Conservation (phyloP, 805 yeast genomes). For the Saccharomycopsis amapae region DNA sequence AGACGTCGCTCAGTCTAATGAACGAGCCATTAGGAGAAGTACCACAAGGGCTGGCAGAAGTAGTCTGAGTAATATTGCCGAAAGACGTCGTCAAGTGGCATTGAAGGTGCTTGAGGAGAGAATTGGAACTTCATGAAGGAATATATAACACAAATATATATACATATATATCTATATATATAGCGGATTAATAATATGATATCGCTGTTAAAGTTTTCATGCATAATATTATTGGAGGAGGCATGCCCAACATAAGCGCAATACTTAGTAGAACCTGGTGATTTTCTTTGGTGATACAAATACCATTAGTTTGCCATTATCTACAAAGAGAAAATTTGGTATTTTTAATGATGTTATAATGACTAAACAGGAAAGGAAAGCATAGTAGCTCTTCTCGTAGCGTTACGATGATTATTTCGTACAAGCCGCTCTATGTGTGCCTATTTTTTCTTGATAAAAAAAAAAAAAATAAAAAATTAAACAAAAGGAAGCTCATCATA, state of each 20-base stretch:
- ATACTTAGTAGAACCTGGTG: too few relatives aligned
- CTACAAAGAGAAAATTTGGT: too few relatives aligned
- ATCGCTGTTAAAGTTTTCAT: not conserved
- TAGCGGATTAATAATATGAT: slow-evolving; percentile 24
- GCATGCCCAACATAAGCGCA: too few relatives aligned
- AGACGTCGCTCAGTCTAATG: slow-evolving; percentile 65
- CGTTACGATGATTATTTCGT: not conserved
- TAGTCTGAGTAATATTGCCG: slow-evolving; percentile 48
- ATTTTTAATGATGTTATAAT: too few relatives aligned
- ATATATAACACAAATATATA: slow-evolving; percentile 34
- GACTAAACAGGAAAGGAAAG: too few relatives aligned
- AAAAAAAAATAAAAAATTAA: not conserved
- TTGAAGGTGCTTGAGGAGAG: slow-evolving; percentile 67
- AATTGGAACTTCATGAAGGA: slow-evolving; percentile 38
- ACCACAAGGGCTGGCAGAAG: slow-evolving; percentile 53
- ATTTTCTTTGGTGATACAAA: too few relatives aligned
- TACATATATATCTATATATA: too few relatives aligned
- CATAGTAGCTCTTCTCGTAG: not conserved
- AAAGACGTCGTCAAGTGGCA: slow-evolving; percentile 72
- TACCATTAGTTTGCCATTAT: too few relatives aligned
- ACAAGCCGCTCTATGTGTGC: not conserved
- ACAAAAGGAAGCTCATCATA: not conserved
- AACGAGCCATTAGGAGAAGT: slow-evolving; percentile 58
- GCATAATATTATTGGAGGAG: not conserved
- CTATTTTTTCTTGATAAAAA: not conserved